Conservation (phyloP, 805 yeast genomes). For the Sugiyamaella lignohabitans region DNA sequence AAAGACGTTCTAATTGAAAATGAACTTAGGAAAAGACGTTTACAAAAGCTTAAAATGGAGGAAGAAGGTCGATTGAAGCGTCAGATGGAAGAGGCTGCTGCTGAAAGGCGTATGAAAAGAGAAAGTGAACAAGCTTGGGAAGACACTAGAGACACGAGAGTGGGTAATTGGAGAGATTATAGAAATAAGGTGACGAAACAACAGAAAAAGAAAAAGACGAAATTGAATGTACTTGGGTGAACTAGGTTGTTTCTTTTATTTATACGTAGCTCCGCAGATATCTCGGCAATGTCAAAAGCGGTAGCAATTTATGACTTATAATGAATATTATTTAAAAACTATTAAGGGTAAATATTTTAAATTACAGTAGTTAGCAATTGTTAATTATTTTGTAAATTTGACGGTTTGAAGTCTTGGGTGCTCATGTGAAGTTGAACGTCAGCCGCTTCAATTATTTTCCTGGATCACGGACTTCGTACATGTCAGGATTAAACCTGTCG, state of each 20-base stretch:
- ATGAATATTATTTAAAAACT: too few relatives aligned
- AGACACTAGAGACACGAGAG: constrained; percentile 50
- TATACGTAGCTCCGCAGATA: too few relatives aligned
- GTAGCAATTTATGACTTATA: too few relatives aligned
- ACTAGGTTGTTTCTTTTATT: background rate
- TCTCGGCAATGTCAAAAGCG: too few relatives aligned
- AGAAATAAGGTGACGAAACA: constrained; percentile 40
- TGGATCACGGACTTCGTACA: too few relatives aligned
- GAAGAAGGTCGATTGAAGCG: constrained; percentile 36
- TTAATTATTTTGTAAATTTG: too few relatives aligned
- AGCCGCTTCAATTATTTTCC: too few relatives aligned
- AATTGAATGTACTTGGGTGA: constrained; percentile 36
- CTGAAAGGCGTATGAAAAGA: constrained; percentile 31
- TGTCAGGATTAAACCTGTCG: too few relatives aligned
- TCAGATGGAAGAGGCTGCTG: constrained; percentile 31
- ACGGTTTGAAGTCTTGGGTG: too few relatives aligned
- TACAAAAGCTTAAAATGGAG: constrained; percentile 37
- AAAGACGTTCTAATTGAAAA: constrained; percentile 41
- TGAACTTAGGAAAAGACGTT: constrained; percentile 40
- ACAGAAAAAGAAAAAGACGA: constrained; percentile 37
- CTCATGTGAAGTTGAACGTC: too few relatives aligned
- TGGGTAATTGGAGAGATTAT: constrained; percentile 53
- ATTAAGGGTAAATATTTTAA: too few relatives aligned
- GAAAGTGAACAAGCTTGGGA: constrained; percentile 53
- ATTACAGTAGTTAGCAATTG: too few relatives aligned